A percentile compares a stretch with the other conserved stretches of the same genome.
phyloP scores from a whole-genome alignment of 2,329 filamentous ascomycete genomes.

The Diaporthe helianthi region DNA sequence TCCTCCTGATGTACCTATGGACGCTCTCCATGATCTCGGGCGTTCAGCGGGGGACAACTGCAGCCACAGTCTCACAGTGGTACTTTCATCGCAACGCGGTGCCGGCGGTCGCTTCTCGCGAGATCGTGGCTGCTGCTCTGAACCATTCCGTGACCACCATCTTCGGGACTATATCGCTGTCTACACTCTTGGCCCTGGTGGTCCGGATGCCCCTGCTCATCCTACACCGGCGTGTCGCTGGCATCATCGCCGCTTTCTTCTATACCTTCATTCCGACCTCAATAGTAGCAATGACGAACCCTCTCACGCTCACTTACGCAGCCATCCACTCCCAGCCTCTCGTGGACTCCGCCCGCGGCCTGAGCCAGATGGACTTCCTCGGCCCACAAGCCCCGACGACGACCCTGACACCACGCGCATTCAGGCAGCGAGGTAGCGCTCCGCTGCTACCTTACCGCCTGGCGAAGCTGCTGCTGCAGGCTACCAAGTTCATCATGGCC shows the following conservation, averaged over 20 bases:
- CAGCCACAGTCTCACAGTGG: conserved; percentile 97
- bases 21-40: conserved; percentile 86
- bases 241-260: conserved; percentile 68
- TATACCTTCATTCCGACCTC: conserved; percentile 83
- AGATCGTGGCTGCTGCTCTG: conserved; percentile 84
- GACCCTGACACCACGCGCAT: conserved; percentile 66
- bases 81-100: conserved; percentile 93
- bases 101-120: conserved; percentile 77
- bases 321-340: conserved; percentile 92
- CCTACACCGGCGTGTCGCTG: conserved; percentile 73
- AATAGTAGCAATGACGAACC: conserved; percentile 86
- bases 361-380: conserved; percentile 84
- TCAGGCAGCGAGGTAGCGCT: conserved; percentile 49
- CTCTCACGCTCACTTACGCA: conserved; percentile 88
- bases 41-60: conserved; percentile 88
- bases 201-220: conserved; percentile 86
- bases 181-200: conserved; percentile 79
- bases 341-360: conserved; percentile 75
- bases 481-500: conserved; percentile 90
- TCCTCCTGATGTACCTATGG: conserved; percentile 95
- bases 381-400: conserved; percentile 76
- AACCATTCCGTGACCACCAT: conserved; percentile 83
- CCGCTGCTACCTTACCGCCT: conserved; percentile 84
- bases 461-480: conserved; percentile 89
- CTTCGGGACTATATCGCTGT: conserved; percentile 91